Evolutionary conservation across 352 stramenopile genomes (phyloP).

Genomic region (Phytophthora sojae): DNA sequence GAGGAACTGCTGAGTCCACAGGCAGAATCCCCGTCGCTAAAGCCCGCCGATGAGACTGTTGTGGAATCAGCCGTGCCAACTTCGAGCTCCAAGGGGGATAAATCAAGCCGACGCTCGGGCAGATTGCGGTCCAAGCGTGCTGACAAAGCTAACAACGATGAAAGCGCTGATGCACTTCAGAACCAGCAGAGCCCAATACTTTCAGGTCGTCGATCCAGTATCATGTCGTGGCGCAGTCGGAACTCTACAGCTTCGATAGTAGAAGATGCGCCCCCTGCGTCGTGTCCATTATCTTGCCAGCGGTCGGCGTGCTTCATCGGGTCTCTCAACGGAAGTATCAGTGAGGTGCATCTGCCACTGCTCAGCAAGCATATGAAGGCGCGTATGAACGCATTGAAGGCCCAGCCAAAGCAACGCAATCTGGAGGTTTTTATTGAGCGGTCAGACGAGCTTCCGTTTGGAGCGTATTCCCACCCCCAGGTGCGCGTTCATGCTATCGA

Average conservation of each 20-base stretch:
- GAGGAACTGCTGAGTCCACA: constrained; percentile 29
- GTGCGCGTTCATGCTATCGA: constrained; percentile 62
- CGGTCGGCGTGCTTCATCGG: constrained; percentile 36
- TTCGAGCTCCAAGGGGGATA: not conserved
- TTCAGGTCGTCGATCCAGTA: constrained; percentile 22
- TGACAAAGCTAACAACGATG: constrained; percentile 9
- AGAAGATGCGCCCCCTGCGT: constrained; percentile 20
- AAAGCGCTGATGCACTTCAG: not conserved
- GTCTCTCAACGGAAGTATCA: constrained; percentile 38
- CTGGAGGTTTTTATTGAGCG: constrained; percentile 50
- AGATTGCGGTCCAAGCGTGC: constrained; percentile 13
- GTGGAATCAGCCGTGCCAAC: too few species aligned
- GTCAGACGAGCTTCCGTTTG: constrained; percentile 66
- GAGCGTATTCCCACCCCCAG: constrained; percentile 47
- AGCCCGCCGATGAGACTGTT: constrained; percentile 19
- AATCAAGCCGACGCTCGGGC: constrained; percentile 3
- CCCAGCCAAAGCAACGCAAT: constrained; percentile 20
- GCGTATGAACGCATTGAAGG: constrained; percentile 31
- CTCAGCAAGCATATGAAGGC: constrained; percentile 29
- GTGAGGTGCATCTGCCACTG: constrained; percentile 32
- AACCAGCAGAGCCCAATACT: constrained; percentile 16
- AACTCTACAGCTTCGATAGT: constrained; percentile 27
- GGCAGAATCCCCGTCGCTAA: constrained; percentile 50
- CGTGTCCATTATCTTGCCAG: constrained; percentile 31
- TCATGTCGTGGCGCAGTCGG: constrained; percentile 32